phyloP scores from a whole-genome alignment of 2,329 filamentous ascomycete genomes.

The Dryadomyces sulphureus region DNA sequence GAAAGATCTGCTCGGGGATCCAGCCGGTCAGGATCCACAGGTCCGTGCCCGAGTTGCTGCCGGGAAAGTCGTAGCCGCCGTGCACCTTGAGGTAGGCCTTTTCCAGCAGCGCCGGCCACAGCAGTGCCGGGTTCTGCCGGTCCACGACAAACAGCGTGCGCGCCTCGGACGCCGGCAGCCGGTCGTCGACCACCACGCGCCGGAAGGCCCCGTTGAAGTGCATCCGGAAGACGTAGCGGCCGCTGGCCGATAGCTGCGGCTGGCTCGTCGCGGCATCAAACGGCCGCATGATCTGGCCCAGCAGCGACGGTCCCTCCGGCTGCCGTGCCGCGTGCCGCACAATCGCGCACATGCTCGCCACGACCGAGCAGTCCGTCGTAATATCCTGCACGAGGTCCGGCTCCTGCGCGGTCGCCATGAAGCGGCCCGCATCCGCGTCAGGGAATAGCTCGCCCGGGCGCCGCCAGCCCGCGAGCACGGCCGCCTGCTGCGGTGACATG shows the following conservation, averaged over 20 bases:
- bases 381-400: constrained; percentile 90
- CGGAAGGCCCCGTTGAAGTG: constrained; percentile 93
- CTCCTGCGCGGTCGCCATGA: constrained; percentile 27
- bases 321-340: constrained; percentile 45
- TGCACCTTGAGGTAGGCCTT: constrained; percentile 94
- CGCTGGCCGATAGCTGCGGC: constrained; percentile 56
- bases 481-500: constrained; percentile 58
- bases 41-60: constrained; percentile 93
- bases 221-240: constrained; percentile 83
- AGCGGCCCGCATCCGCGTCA: neutral
- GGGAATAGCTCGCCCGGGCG: constrained; percentile 55
- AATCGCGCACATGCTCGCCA: constrained; percentile 81
- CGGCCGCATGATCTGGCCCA: constrained; percentile 58
- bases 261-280: constrained; percentile 43
- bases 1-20: constrained; percentile 90
- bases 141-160: constrained; percentile 80
- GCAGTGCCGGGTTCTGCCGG: constrained; percentile 59
- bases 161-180: constrained; percentile 58
- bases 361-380: constrained; percentile 91
- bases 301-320: constrained; percentile 44
- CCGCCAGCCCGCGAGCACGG: constrained; percentile 74
- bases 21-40: constrained; percentile 86
- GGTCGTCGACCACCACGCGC: constrained; percentile 77
- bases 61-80: constrained; percentile 93
- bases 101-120: constrained; percentile 88